Conservation (phyloP, 2,329 filamentous ascomycete species). For the Boeremia exigua region DNA sequence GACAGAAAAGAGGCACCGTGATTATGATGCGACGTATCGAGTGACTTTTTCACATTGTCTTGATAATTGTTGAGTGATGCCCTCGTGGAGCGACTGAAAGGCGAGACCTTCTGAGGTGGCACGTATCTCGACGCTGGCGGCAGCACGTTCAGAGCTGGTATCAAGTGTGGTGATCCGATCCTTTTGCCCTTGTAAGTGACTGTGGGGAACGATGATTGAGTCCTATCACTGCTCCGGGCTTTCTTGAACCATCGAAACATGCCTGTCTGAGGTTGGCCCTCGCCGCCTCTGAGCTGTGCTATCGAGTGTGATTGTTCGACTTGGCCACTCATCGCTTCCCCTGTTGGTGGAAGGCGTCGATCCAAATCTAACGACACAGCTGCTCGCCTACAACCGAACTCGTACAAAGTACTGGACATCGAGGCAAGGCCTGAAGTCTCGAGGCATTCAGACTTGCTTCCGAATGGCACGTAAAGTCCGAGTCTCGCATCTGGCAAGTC, state of each 20-base stretch:
- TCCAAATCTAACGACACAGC: neutral
- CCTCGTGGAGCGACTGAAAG: neutral
- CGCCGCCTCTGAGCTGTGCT: constrained; percentile 2
- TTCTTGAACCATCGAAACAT: neutral
- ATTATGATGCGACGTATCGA: neutral
- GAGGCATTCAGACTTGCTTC: neutral
- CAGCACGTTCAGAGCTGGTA: neutral
- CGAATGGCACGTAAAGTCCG: neutral
- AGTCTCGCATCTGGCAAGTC: neutral
- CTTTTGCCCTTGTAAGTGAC: constrained; percentile 1
- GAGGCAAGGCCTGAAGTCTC: neutral
- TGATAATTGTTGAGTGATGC: neutral
- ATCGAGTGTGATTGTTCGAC: neutral
- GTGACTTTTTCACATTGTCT: neutral
- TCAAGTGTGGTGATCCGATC: constrained; percentile 1
- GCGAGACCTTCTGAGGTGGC: too few species aligned
- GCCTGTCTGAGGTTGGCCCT: neutral
- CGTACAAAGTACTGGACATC: neutral
- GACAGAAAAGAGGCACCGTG: neutral
- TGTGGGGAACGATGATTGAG: neutral
- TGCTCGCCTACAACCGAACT: neutral
- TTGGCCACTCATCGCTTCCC: neutral
- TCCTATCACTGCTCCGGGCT: neutral
- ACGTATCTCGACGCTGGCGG: neutral
- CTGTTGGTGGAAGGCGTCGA: too few species aligned